Conservation (phyloP, 2,329 filamentous ascomycete genomes). For the Ophiocordyceps robertsii region DNA sequence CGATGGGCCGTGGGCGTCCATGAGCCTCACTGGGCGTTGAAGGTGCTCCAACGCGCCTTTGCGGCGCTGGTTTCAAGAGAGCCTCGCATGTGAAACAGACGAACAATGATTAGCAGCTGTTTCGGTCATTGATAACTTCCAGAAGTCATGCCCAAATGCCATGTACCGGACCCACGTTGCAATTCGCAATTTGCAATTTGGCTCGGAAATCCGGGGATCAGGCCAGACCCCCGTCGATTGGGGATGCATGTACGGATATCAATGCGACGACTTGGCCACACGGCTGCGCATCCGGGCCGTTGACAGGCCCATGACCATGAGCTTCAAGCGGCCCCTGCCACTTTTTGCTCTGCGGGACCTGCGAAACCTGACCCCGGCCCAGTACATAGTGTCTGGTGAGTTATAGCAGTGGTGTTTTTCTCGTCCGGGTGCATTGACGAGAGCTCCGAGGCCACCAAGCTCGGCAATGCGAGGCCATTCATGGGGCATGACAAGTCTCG, state of each 20-base stretch:
- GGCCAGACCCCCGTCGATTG: slow-evolving; percentile 14
- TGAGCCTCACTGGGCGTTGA: not conserved
- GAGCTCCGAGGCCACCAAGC: not conserved
- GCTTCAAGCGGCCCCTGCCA: not conserved
- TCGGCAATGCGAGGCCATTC: not conserved
- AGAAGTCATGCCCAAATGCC: slow-evolving; percentile 14
- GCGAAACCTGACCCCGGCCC: not conserved
- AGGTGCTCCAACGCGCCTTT: not conserved
- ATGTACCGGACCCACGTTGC: slow-evolving; percentile 3
- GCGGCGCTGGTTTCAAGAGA: not conserved
- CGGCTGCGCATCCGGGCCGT: slow-evolving; percentile 22
- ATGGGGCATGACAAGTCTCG: not conserved
- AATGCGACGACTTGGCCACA: slow-evolving; percentile 12
- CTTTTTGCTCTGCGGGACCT: not conserved
- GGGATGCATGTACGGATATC: slow-evolving; percentile 1
- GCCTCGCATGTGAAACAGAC: not conserved
- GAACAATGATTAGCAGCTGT: too few species aligned
- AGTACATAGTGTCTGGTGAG: too few species aligned
- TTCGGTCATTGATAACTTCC: slow-evolving; percentile 12
- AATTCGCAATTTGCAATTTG: slow-evolving; percentile 5
- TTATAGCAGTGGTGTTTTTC: not conserved
- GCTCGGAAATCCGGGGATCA: slow-evolving; percentile 19
- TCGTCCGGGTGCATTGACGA: not conserved
- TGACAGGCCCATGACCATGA: slow-evolving; percentile 6
- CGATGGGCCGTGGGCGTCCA: not conserved